A percentile compares a stretch with the other conserved stretches of the same genome.
Evolutionary conservation across 345 rosid genomes (phyloP).

Genomic region (Nasturtium officinale): DNA sequence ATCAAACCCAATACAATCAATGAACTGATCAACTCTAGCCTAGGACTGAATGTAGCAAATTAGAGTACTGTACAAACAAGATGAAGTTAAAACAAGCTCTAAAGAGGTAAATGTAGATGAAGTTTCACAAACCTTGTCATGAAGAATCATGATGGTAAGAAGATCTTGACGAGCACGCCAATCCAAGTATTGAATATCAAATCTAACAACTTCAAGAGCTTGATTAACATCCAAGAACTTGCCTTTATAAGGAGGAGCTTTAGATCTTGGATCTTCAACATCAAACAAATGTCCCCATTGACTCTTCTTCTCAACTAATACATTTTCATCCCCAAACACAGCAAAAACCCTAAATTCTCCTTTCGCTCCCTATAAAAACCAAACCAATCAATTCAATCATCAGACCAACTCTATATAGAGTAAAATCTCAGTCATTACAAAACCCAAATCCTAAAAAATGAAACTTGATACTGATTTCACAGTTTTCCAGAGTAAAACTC

Average conservation of each 20-base stretch:
- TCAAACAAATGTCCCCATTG: constrained; percentile 75
- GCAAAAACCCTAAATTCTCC: constrained; percentile 78
- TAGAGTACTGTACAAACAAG: background rate
- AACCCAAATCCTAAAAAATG: background rate
- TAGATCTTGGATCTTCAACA: constrained; percentile 96
- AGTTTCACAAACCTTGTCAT: constrained; percentile 70
- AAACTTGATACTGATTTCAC: background rate
- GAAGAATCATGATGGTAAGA: constrained; percentile 87
- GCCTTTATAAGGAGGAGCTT: constrained; percentile 76
- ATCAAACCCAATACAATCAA: too few species aligned
- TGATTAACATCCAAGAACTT: constrained; percentile 84
- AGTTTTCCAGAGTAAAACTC: background rate
- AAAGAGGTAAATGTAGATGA: constrained; percentile 22
- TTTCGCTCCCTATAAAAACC: constrained; percentile 57
- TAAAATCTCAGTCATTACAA: background rate
- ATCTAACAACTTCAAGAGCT: constrained; percentile 92
- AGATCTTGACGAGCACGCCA: constrained; percentile 99
- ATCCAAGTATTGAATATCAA: constrained; percentile 85
- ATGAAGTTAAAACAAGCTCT: background rate
- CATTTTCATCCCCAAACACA: constrained; percentile 72
- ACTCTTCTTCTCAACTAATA: constrained; percentile 69
- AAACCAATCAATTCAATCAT: constrained; percentile 8
- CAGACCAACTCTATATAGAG: background rate
- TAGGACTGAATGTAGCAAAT: constrained; percentile 1
- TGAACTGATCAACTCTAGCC: constrained; percentile 7